phyloP scores from a whole-genome alignment of 2,329 filamentous ascomycete genomes.

The Stemphylium lycopersici region DNA sequence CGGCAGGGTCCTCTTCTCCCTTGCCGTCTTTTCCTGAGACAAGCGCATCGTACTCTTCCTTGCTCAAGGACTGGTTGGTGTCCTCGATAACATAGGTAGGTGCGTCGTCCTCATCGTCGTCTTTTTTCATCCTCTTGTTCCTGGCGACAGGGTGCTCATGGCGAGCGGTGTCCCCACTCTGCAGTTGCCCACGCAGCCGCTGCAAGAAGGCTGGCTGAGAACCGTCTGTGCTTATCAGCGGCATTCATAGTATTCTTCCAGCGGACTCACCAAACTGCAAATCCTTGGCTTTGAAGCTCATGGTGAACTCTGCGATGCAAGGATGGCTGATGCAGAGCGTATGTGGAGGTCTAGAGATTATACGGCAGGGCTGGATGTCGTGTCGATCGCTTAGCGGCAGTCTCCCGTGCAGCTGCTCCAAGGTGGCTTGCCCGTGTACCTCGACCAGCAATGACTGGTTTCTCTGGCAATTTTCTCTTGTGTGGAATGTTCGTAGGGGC shows the following conservation, averaged over 20 bases:
- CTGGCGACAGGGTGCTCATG: constrained; percentile 54
- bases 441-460: neutral
- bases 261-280: constrained; percentile 63
- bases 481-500: neutral
- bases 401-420: constrained; percentile 17
- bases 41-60: constrained; percentile 57
- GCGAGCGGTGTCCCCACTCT: constrained; percentile 55
- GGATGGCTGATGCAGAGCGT: constrained; percentile 1
- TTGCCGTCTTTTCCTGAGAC: constrained; percentile 38
- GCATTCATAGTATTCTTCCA: constrained; percentile 40
- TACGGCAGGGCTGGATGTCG: constrained; percentile 7
- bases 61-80: constrained; percentile 66
- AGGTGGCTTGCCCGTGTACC: constrained; percentile 1
- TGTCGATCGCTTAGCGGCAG: constrained; percentile 20
- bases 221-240: constrained; percentile 51
- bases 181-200: constrained; percentile 59
- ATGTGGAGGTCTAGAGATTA: constrained; percentile 8
- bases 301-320: constrained; percentile 37
- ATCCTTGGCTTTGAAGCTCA: constrained; percentile 70
- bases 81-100: constrained; percentile 77
- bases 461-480: neutral
- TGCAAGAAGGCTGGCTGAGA: constrained; percentile 57
- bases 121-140: constrained; percentile 54
- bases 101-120: constrained; percentile 77
- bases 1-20: constrained; percentile 11